These are phyloP conservation scores for Neurospora cerealis DNA, from an alignment of 495 filamentous ascomycete species.

Conservation along the genomic window DNA sequence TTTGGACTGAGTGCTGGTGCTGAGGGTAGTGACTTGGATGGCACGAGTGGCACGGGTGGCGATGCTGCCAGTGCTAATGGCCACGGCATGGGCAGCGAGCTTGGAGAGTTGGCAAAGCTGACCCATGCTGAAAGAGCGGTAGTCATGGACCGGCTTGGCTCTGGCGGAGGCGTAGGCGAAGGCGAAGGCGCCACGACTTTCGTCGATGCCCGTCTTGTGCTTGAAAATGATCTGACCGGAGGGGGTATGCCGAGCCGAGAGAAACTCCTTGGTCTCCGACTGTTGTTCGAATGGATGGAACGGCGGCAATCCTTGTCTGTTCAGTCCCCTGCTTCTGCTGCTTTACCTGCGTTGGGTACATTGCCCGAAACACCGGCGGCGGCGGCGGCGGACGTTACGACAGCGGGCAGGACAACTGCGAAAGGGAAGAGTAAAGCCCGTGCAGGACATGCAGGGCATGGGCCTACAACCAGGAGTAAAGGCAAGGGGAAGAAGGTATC, in stretches of 20 bases:
- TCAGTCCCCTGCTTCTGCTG: neutral
- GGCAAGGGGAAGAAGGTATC: conserved; percentile 24
- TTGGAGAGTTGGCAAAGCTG: conserved; percentile 51
- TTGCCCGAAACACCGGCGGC: neutral
- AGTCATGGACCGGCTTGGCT: conserved; percentile 45
- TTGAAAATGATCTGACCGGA: conserved; percentile 53
- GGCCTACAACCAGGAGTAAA: conserved; percentile 1
- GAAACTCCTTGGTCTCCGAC: conserved; percentile 59
- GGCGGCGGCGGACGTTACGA: neutral
- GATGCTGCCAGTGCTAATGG: neutral
- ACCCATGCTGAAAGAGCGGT: conserved; percentile 68
- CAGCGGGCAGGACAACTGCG: neutral
- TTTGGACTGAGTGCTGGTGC: conserved; percentile 28
- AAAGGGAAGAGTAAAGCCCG: neutral
- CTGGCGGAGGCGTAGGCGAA: conserved; percentile 33
- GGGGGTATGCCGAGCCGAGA: conserved; percentile 43
- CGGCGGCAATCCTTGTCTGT: conserved; percentile 14
- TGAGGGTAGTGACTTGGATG: neutral
- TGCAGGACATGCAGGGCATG: conserved; percentile 6
- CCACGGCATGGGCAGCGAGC: conserved; percentile 9
- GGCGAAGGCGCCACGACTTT: conserved; percentile 47
- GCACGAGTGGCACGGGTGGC: neutral
- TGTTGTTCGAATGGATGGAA: conserved; percentile 77
- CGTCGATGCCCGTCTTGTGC: conserved; percentile 66
- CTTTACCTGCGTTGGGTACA: neutral